Evolutionary conservation across 2,329 filamentous ascomycete species (phyloP).

Genomic region (Huntiella bhutanensis): DNA sequence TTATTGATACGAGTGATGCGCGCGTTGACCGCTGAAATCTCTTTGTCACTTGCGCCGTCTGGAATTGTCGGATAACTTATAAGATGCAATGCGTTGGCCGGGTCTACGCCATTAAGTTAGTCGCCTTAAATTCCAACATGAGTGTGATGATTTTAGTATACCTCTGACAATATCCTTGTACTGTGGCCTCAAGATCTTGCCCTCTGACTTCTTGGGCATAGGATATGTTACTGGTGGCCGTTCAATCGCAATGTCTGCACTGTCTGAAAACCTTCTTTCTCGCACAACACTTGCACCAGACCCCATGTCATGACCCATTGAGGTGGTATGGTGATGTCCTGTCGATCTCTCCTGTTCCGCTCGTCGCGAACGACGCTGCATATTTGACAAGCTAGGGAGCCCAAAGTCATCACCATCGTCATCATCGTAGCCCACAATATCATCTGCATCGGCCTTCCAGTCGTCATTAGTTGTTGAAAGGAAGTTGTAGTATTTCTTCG

Average conservation of each 20-base stretch:
- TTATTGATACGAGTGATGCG: constrained; percentile 92
- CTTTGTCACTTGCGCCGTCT: constrained; percentile 57
- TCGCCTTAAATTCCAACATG: not conserved
- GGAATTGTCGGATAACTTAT: constrained; percentile 71
- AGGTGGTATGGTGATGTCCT: constrained; percentile 1
- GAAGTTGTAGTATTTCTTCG: constrained; percentile 62
- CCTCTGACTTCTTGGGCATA: constrained; percentile 71
- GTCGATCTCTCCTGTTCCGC: constrained; percentile 16
- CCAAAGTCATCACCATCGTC: constrained; percentile 92
- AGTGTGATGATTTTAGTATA: constrained; percentile 16
- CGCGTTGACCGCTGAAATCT: constrained; percentile 69
- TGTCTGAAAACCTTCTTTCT: constrained; percentile 54
- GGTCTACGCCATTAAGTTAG: constrained; percentile 28
- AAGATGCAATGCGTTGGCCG: constrained; percentile 84
- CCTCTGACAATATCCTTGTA: constrained; percentile 87
- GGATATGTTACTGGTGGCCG: constrained; percentile 68
- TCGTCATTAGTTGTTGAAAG: constrained; percentile 65
- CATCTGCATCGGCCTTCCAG: constrained; percentile 61
- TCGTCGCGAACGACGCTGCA: constrained; percentile 52
- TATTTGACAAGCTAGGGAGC: constrained; percentile 76
- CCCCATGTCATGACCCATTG: not conserved
- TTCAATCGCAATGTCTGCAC: constrained; percentile 86
- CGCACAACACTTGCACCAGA: constrained; percentile 19
- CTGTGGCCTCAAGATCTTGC: constrained; percentile 88
- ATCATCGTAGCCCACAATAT: constrained; percentile 58